Evolutionary conservation across 768 basidiomycete genomes (phyloP), one percentile per base, ranked within the genome.

Genomic region (Neoboletus brunneissimus): DNA sequence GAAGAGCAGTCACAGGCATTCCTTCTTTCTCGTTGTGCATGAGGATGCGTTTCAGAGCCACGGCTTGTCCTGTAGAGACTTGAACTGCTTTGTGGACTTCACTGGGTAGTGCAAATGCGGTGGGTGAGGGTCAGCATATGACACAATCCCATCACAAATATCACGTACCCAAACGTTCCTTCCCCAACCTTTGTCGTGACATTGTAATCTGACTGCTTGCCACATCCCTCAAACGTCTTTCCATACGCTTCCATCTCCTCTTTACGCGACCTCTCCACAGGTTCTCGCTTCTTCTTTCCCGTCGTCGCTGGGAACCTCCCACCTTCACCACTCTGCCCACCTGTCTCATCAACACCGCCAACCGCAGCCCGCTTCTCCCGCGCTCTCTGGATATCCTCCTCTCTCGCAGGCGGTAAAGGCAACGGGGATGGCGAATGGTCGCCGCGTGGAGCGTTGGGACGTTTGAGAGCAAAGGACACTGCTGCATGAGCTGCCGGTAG

Each of bases 21-120:
- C 96, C 96, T 72, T 97, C 96, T 64, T 91, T 90, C 72, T 95
- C 92, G 67, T 95, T 94, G 70, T 97, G 95, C 85, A 97, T 93
- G 53, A 98, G 78, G 62, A 98, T 95, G 50, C 94, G 86, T 72
- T 98, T 98, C 48, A 98, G 75, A 8, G 96, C 96, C 12, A 98
- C 94, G 1, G 78, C 71, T 12, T 72, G 77, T 1, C 83, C 81
- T 1, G 84, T 85, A 4, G 75, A 64, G 15, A 79, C 80, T 58
- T 89, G 86, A 16, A 86, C 77, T 7, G 91, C 94, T 64, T 94
- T 94, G 70, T 95, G 93, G 2, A 97, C 94, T 71, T 95, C 94
- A 41, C 93, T 94, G 67, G 32, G 51, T 45, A 59, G 51, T 32
- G 46, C 16, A 34, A 48, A 46, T 13, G 27, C 50, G 20, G 44